Percentiles rank a stretch among this genome's conserved stretches.
Evolutionary conservation across 306 rosid genomes (phyloP).

Genomic region (Prunus mongolica): DNA sequence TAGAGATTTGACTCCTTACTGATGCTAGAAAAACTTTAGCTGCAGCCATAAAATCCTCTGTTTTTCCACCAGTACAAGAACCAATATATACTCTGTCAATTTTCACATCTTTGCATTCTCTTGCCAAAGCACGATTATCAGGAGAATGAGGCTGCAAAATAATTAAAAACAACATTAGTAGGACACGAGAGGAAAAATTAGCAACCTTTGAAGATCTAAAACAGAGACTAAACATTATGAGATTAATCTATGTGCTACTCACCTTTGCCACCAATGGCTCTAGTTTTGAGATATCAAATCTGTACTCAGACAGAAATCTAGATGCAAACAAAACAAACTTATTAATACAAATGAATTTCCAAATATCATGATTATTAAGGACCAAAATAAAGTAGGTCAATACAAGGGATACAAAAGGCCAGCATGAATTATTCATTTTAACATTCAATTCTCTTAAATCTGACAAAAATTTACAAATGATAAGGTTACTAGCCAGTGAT

Average conservation of each 20-base stretch:
- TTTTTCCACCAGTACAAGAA: constrained; percentile 94
- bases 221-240: background rate
- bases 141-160: constrained; percentile 91
- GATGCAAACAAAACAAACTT: constrained; percentile 19
- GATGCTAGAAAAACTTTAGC: constrained; percentile 82
- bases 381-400: background rate
- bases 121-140: constrained; percentile 89
- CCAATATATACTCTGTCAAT: constrained; percentile 90
- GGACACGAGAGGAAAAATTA: background rate
- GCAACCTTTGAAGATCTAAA: background rate
- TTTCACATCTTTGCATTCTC: constrained; percentile 95
- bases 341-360: background rate
- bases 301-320: constrained; percentile 77
- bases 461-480: background rate
- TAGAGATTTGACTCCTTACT: constrained; percentile 39
- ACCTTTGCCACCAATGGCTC: constrained; percentile 96
- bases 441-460: background rate
- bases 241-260: constrained; percentile 2
- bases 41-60: constrained; percentile 81
- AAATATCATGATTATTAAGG: background rate
- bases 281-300: constrained; percentile 77
- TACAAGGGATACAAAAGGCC: background rate
- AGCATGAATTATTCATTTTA: background rate
- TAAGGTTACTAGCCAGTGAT: background rate
- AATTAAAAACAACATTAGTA: constrained; percentile 13